Evolutionary conservation across 2,329 filamentous ascomycete genomes (phyloP), one percentile per base, ranked within the genome.

Genomic region (Xylaria sp.): DNA sequence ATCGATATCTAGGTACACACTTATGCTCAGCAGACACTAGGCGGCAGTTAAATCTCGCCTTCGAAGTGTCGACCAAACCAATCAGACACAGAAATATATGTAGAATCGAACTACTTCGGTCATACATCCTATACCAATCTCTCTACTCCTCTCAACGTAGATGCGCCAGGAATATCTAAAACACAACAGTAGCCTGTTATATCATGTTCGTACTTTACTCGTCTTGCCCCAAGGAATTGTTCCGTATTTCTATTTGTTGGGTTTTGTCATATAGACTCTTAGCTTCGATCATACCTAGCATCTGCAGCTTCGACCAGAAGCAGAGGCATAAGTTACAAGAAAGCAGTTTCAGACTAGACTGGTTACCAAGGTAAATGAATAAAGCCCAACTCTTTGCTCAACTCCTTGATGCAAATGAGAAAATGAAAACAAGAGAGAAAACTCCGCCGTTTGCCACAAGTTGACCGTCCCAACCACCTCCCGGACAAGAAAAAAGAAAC

Each of bases 341-440:
- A 59, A 48, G 11, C 42, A 51, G 17, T 56, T 55, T 60, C 60
- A 34, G 45, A 45, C 65, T 55, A 11, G 50, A 36, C 4, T 58
- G 19, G 48, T 62, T 62, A 48, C 59, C 54, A 27, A 19, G 4
- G 11, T 30, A 61, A 24, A 36, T 24, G 57, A 55, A 64, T 32
- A 58, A 67, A 62, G 30, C 56, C 56, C 30, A 71, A 34, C 39
- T 61, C 58, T 66, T 65, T 69, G 67, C 73, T 69, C 65, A 71
- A 73, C 70, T 70, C 72, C 72, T 63, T 68, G 14, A 74, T 73
- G 72, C 67, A 71, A 57, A 50, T 61, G 60, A 47, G 50, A 67
- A 65, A 32, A 42, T 48, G 47, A 68, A 51, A 21, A 59, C 4
- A 24, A 21, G 14, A 17, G 14, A 17, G 19, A 32, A 58, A 57